Conservation (phyloP, 1,284 basidiomycete species). For the Fomitiporia mediterranea region DNA sequence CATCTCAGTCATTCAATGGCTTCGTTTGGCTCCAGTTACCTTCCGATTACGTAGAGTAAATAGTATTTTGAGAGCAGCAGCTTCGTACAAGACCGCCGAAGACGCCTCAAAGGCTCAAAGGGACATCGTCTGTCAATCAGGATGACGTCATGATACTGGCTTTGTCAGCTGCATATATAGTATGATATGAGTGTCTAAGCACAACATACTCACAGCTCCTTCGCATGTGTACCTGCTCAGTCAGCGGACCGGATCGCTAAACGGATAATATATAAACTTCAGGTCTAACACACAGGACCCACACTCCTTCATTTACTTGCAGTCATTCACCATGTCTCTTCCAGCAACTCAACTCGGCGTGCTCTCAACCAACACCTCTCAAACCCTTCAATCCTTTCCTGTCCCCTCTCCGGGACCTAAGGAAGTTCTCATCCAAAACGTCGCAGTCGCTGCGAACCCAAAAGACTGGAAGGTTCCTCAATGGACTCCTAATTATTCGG, state of each 20-base stretch:
- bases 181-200: too few species aligned
- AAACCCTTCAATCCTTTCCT: slow-evolving; percentile 9
- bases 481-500: slow-evolving; percentile 16
- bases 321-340: not conserved
- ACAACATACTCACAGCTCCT: not conserved
- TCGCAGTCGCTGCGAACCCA: slow-evolving; percentile 30
- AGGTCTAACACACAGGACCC: too few species aligned
- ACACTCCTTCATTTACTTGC: not conserved
- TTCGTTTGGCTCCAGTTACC: too few species aligned
- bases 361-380: not conserved
- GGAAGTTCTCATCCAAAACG: slow-evolving; percentile 32
- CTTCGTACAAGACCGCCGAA: too few species aligned
- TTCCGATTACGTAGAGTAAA: too few species aligned
- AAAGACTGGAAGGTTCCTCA: slow-evolving; percentile 30
- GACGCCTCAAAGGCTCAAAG: too few species aligned
- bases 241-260: not conserved
- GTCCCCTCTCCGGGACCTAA: slow-evolving; percentile 19
- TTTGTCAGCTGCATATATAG: too few species aligned
- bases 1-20: too few species aligned
- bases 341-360: slow-evolving; percentile 9
- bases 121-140: too few species aligned
- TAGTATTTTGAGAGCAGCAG: too few species aligned
- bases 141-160: too few species aligned
- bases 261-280: not conserved
- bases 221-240: not conserved